Conservation (phyloP, 2,329 filamentous ascomycete species). For the Tolypocladium amazonense region DNA sequence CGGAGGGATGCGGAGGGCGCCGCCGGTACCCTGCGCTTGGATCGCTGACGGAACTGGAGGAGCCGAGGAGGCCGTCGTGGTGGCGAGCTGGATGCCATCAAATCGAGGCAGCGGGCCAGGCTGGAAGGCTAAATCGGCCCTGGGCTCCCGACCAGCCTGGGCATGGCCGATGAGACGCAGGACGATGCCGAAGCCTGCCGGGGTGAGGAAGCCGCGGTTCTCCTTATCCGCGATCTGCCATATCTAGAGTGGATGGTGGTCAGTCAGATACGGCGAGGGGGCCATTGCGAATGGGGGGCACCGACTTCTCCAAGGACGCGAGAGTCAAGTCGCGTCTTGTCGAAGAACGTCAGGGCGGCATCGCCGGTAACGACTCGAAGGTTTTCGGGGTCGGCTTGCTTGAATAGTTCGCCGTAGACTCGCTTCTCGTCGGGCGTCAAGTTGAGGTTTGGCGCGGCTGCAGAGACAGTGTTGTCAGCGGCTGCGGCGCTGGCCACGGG, state of each 20-base stretch:
- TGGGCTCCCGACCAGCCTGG: conserved; percentile 76
- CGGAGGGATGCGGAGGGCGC: conserved; percentile 76
- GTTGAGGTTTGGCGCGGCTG: conserved; percentile 63
- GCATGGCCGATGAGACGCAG: conserved; percentile 91
- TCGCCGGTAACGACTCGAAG: conserved; percentile 94
- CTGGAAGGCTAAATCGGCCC: conserved; percentile 70
- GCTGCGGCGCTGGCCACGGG: too few species aligned
- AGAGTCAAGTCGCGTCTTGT: conserved; percentile 83
- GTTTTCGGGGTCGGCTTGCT: conserved; percentile 81
- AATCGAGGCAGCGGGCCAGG: conserved; percentile 87
- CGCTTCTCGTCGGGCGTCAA: conserved; percentile 87
- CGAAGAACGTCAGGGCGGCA: conserved; percentile 93
- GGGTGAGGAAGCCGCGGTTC: conserved; percentile 88
- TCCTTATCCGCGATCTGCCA: conserved; percentile 98
- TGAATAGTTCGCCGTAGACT: conserved; percentile 85
- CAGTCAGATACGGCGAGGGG: conserved; percentile 1
- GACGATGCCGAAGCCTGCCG: conserved; percentile 85
- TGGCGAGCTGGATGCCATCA: conserved; percentile 51
- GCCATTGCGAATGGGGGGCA: conserved; percentile 7
- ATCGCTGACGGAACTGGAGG: conserved; percentile 33
- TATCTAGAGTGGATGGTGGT: conserved; percentile 48
- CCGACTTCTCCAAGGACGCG: conserved; percentile 77
- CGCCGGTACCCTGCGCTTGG: conserved; percentile 50
- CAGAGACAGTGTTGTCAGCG: conserved; percentile 6
- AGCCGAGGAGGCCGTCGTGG: conserved; percentile 26